Conservation (phyloP, 2,329 filamentous ascomycete genomes). For the Fusarium nisikadoi region DNA sequence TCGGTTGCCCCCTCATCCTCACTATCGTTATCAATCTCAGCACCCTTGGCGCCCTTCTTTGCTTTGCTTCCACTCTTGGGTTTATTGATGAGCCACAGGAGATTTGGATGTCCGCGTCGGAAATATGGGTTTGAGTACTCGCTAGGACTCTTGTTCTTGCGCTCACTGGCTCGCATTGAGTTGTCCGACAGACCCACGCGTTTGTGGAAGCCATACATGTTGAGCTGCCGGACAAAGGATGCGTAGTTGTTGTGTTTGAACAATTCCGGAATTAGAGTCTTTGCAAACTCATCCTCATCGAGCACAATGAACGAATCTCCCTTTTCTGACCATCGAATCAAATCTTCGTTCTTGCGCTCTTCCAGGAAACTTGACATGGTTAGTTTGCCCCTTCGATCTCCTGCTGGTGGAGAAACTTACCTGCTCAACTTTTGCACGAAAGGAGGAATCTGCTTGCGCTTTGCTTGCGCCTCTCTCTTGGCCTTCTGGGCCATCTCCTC, state of each 20-base stretch:
- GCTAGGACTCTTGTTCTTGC: slow-evolving; percentile 97
- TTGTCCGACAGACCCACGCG: slow-evolving; percentile 93
- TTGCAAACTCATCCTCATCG: slow-evolving; percentile 98
- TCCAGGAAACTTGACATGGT: slow-evolving; percentile 81
- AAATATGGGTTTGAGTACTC: slow-evolving; percentile 99
- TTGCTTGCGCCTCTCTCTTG: slow-evolving; percentile 87
- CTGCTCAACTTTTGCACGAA: slow-evolving; percentile 99
- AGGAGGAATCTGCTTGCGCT: slow-evolving; percentile 94
- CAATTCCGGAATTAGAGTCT: slow-evolving; percentile 93
- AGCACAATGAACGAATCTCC: slow-evolving; percentile 96
- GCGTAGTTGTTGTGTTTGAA: slow-evolving; percentile 99
- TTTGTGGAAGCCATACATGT: slow-evolving; percentile 99
- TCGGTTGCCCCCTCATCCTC: slow-evolving; percentile 61
- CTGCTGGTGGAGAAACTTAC: slow-evolving; percentile 60
- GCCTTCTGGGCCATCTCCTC: slow-evolving; percentile 83
- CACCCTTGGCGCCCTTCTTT: slow-evolving; percentile 69
- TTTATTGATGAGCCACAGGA: slow-evolving; percentile 97
- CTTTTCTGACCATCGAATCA: slow-evolving; percentile 97
- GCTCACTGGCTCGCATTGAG: slow-evolving; percentile 96
- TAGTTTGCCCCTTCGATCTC: slow-evolving; percentile 22
- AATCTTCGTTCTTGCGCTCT: slow-evolving; percentile 88
- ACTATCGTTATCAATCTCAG: slow-evolving; percentile 78
- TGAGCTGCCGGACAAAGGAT: slow-evolving; percentile 93
- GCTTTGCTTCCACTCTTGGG: slow-evolving; percentile 78
- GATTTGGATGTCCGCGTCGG: slow-evolving; percentile 88